Conservation (phyloP, 2,329 filamentous ascomycete genomes). For the Zopfia rhizophila region DNA sequence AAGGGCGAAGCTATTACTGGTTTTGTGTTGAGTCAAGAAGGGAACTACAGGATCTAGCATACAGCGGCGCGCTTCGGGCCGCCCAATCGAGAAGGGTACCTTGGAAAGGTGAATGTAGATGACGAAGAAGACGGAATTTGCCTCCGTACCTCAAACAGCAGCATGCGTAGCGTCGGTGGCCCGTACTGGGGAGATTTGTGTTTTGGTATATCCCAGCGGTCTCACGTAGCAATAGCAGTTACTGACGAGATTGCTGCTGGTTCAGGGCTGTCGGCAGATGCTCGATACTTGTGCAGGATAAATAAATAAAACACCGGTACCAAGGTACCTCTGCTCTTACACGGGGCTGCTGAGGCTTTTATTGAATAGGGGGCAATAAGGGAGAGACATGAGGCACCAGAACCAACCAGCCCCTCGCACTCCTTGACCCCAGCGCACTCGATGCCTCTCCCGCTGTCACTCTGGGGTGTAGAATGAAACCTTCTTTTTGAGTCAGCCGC, state of each 20-base stretch:
- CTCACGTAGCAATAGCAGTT: no score
- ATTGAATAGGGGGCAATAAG: slow-evolving; percentile 26
- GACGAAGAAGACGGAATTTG: no score
- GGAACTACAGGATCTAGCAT: slow-evolving; percentile 1
- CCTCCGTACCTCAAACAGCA: no score
- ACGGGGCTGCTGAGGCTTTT: slow-evolving; percentile 17
- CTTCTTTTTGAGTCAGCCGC: slow-evolving; percentile 21
- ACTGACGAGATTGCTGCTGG: no score
- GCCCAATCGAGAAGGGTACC: slow-evolving; percentile 8
- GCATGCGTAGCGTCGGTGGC: no score
- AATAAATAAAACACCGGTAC: slow-evolving; percentile 15
- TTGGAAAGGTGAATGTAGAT: no score
- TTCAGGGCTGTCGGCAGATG: no score
- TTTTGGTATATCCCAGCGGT: no score
- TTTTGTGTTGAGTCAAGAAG: slow-evolving; percentile 11
- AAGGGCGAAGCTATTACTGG: slow-evolving; percentile 6
- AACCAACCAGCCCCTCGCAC: slow-evolving; percentile 16
- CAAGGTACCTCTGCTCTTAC: slow-evolving; percentile 12
- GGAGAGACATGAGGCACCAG: slow-evolving; percentile 20
- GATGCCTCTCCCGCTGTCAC: slow-evolving; percentile 3
- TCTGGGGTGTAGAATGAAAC: slow-evolving; percentile 18
- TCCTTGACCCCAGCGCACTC: not conserved
- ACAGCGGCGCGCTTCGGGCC: slow-evolving; percentile 20
- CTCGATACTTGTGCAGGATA: no score
- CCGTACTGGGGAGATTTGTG: no score